A percentile compares a stretch with the other conserved stretches of the same genome.
Conservation (phyloP, 2,329 filamentous ascomycete species). For the Oidium heveae region DNA sequence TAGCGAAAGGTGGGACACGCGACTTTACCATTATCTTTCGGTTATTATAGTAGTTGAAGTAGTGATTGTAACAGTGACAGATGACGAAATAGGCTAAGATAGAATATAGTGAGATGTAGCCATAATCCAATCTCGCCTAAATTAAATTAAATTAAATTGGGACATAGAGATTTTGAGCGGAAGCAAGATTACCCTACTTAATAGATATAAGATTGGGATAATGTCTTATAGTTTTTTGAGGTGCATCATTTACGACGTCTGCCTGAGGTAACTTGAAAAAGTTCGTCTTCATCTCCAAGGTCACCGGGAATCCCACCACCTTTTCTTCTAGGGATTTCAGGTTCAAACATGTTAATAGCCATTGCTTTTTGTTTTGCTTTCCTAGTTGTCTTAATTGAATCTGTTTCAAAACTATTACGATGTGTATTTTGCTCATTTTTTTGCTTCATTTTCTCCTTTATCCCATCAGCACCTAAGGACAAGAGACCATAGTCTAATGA, state of each 20-base stretch:
- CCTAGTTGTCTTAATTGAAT: background rate
- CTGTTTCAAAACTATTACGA: background rate
- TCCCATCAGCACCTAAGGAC: background rate
- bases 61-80: too few relatives aligned
- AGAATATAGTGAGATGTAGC: too few relatives aligned
- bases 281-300: slow-evolving; percentile 1
- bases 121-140: too few relatives aligned
- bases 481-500: background rate
- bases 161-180: too few relatives aligned
- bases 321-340: background rate
- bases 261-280: background rate
- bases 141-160: too few relatives aligned
- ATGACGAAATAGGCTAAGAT: too few relatives aligned
- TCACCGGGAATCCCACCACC: background rate
- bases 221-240: too few relatives aligned
- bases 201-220: too few relatives aligned
- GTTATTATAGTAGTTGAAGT: too few relatives aligned
- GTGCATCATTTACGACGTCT: background rate
- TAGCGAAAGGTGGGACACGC: too few relatives aligned
- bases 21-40: too few relatives aligned
- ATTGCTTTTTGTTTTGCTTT: slow-evolving; percentile 1
- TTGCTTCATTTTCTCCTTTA: background rate
- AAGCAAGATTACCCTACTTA: too few relatives aligned
- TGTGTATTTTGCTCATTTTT: background rate
- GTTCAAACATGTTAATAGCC: background rate